Percentiles rank a stretch among this genome's conserved stretches.
These are phyloP conservation scores for Tetracladium marchalianum DNA, from an alignment of 495 filamentous ascomycete species.

Conservation along the genomic window DNA sequence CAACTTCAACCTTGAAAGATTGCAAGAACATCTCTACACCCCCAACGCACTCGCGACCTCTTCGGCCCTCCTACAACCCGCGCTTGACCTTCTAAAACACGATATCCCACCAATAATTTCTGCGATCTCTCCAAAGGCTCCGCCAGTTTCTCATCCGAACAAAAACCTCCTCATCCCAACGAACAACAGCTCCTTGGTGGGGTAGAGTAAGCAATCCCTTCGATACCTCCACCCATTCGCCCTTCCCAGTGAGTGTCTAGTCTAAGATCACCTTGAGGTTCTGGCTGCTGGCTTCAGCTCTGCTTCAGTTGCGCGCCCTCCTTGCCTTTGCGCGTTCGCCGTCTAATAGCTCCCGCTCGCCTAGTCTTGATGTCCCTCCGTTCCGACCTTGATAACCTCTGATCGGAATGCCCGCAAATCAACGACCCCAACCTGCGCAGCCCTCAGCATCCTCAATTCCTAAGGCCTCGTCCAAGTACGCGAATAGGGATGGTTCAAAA, in stretches of 20 bases:
- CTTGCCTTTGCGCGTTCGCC: too few species aligned
- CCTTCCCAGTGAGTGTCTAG: slow-evolving; percentile 11
- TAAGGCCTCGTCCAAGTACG: slow-evolving; percentile 44
- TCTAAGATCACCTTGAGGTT: background rate
- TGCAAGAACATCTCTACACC: background rate
- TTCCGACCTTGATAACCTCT: background rate
- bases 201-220: slow-evolving; percentile 8
- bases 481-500: slow-evolving; percentile 60
- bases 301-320: too few species aligned
- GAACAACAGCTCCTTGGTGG: slow-evolving; percentile 18
- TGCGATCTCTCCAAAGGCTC: too few species aligned
- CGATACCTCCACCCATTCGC: slow-evolving; percentile 4
- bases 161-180: background rate
- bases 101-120: too few species aligned
- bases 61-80: background rate
- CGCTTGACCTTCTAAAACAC: background rate
- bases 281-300: too few species aligned
- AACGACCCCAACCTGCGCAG: slow-evolving; percentile 31
- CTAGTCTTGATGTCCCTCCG: background rate
- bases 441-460: slow-evolving; percentile 26
- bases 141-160: too few species aligned
- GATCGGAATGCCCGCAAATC: slow-evolving; percentile 42
- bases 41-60: background rate
- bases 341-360: too few species aligned
- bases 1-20: slow-evolving; percentile 1